These are phyloP conservation scores for Penicillium soppii DNA, from an alignment of 495 filamentous ascomycete species.

Conservation along the genomic window DNA sequence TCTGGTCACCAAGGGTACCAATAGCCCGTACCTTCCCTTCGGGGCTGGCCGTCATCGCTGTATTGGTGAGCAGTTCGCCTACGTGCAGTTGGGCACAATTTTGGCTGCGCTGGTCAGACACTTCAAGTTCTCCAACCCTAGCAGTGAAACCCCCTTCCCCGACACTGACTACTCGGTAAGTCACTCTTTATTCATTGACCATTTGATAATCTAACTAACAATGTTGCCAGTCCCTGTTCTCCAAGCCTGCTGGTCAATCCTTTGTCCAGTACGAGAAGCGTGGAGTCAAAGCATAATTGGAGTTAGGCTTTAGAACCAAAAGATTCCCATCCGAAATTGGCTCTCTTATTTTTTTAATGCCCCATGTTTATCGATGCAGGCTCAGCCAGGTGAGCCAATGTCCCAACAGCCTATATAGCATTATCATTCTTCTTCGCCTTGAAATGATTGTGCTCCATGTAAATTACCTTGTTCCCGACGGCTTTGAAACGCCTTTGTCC, in stretches of 20 bases:
- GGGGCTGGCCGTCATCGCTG: conserved; percentile 57
- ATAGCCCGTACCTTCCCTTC: conserved; percentile 56
- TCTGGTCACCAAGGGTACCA: conserved; percentile 49
- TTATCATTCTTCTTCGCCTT: conserved; percentile 1
- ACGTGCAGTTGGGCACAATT: conserved; percentile 51
- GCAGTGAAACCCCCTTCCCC: conserved; percentile 32
- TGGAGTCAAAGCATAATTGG: conserved; percentile 29
- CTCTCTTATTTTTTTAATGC: conserved; percentile 6
- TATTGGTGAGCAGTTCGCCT: conserved; percentile 58
- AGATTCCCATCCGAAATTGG: background rate
- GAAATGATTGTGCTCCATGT: conserved; percentile 20
- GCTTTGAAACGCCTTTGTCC: background rate
- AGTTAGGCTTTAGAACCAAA: conserved; percentile 3
- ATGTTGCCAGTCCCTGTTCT: conserved; percentile 46
- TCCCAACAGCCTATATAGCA: background rate
- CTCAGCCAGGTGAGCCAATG: background rate
- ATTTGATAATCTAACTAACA: conserved; percentile 13
- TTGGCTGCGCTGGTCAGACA: conserved; percentile 45
- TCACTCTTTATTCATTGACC: background rate
- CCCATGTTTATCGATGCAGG: background rate
- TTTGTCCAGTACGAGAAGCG: conserved; percentile 45
- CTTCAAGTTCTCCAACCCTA: conserved; percentile 41
- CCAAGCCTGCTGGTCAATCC: conserved; percentile 46
- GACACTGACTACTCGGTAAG: conserved; percentile 53
- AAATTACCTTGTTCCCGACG: conserved; percentile 17